Evolutionary conservation across 75 land plant genomes (phyloP).

Genomic region (Adiantum capillusveneris): DNA sequence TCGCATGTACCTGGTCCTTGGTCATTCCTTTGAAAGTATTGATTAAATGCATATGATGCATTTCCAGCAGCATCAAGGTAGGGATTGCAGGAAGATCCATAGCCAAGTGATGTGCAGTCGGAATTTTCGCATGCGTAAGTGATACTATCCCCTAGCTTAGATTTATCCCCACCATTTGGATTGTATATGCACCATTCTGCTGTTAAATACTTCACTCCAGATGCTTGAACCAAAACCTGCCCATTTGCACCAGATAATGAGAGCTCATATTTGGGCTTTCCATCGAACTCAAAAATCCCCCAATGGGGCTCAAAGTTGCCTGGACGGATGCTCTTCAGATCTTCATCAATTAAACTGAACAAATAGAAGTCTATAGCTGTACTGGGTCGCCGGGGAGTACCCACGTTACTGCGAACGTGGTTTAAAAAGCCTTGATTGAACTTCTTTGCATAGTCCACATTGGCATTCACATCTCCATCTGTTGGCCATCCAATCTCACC

Average conservation of each 20-base stretch:
- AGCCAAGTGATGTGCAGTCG: constrained; percentile 48
- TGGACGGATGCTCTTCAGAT: constrained; percentile 52
- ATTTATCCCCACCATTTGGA: constrained; percentile 19
- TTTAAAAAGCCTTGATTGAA: constrained; percentile 47
- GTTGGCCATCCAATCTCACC: constrained; percentile 89
- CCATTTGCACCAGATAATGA: constrained; percentile 27
- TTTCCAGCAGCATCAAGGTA: constrained; percentile 29
- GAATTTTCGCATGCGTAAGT: constrained; percentile 38
- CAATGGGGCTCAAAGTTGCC: constrained; percentile 79
- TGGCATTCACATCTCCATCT: constrained; percentile 56
- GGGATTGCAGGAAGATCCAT: constrained; percentile 34
- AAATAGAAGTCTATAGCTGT: constrained; percentile 41
- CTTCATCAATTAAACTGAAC: constrained; percentile 62
- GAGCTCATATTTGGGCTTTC: constrained; percentile 50
- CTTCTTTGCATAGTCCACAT: constrained; percentile 26
- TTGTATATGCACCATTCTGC: constrained; percentile 47
- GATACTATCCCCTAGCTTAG: constrained; percentile 31
- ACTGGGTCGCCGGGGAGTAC: constrained; percentile 46
- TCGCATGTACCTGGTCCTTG: constrained; percentile 25
- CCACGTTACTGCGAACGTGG: constrained; percentile 31
- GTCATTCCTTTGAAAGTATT: constrained; percentile 29
- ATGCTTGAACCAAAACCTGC: constrained; percentile 29
- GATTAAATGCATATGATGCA: constrained; percentile 45
- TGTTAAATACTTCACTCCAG: constrained; percentile 34
- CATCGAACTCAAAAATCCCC: constrained; percentile 66